Percentiles rank a stretch among this genome's conserved stretches.
These are phyloP conservation scores for Pleurotus pulmonarius DNA, from an alignment of 768 basidiomycete genomes.

Conservation along the genomic window DNA sequence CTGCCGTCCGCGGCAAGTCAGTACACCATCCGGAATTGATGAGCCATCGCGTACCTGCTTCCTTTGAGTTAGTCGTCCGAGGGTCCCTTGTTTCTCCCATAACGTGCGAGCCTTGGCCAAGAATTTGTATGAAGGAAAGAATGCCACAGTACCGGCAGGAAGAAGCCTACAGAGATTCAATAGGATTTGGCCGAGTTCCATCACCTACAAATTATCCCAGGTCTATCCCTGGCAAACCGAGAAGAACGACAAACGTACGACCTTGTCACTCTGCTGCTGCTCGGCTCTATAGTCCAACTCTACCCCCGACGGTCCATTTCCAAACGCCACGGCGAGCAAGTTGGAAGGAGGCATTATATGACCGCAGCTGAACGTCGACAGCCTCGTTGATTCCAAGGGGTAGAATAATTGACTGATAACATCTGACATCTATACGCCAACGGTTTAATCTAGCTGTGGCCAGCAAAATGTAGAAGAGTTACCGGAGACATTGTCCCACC, in stretches of 20 bases:
- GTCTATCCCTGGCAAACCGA: too few relatives aligned
- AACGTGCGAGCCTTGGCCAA: constrained; percentile 59
- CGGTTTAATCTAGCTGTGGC: neutral
- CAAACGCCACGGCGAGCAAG: constrained; percentile 70
- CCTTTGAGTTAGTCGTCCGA: constrained; percentile 61
- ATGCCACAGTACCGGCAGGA: constrained; percentile 88
- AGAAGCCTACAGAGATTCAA: constrained; percentile 76
- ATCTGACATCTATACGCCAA: constrained; percentile 74
- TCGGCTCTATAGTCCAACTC: constrained; percentile 81
- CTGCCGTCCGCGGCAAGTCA: constrained; percentile 31
- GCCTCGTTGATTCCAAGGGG: constrained; percentile 49
- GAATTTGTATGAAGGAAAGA: constrained; percentile 90
- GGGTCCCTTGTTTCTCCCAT: constrained; percentile 62
- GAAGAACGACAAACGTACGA: constrained; percentile 39
- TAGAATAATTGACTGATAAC: constrained; percentile 79
- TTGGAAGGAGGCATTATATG: constrained; percentile 86
- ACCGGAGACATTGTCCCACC: constrained; percentile 99
- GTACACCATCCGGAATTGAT: neutral
- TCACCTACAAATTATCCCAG: constrained; percentile 40
- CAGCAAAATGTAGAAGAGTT: constrained; percentile 14
- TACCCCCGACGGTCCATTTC: constrained; percentile 69
- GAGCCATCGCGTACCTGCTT: constrained; percentile 58
- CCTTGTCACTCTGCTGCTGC: constrained; percentile 58
- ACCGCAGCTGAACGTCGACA: constrained; percentile 86
- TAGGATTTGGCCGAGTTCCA: constrained; percentile 81